Conservation (phyloP, 176 grass and related monocot genomes). For the Olyra latifolia region DNA sequence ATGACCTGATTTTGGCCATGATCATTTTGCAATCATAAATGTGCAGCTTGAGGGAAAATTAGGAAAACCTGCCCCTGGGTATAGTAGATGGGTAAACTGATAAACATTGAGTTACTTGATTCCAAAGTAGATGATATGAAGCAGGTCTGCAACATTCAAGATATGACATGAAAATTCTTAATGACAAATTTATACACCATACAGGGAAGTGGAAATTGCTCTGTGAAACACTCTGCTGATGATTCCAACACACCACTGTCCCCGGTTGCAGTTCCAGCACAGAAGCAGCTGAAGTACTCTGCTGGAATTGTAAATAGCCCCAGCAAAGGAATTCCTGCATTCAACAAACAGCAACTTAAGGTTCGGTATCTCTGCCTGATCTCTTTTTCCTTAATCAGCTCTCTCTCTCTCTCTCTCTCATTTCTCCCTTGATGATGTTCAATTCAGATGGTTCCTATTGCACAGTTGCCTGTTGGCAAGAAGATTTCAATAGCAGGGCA, state of each 20-base stretch:
- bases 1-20: not conserved
- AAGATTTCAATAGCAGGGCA: constrained; percentile 68
- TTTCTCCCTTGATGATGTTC: not conserved
- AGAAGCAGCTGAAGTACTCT: constrained; percentile 96
- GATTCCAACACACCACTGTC: constrained; percentile 70
- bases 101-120: not conserved
- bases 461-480: constrained; percentile 60
- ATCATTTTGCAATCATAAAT: not conserved
- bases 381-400: not conserved
- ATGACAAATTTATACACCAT: constrained; percentile 27
- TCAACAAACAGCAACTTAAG: constrained; percentile 78
- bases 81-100: not conserved
- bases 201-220: constrained; percentile 71
- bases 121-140: not conserved
- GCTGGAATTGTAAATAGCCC: constrained; percentile 93
- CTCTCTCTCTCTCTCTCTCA: constrained; percentile 9
- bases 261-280: constrained; percentile 82
- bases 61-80: not conserved
- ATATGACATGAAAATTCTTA: constrained; percentile 2
- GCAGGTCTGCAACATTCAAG: not conserved
- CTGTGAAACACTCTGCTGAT: constrained; percentile 65
- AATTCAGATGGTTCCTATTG: constrained; percentile 85
- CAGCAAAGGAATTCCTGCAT: constrained; percentile 52
- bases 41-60: not conserved
- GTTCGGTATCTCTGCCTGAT: constrained; percentile 28